Evolutionary conservation across 2,329 filamentous ascomycete species (phyloP).

Genomic region (Malbranchea zuffiana): DNA sequence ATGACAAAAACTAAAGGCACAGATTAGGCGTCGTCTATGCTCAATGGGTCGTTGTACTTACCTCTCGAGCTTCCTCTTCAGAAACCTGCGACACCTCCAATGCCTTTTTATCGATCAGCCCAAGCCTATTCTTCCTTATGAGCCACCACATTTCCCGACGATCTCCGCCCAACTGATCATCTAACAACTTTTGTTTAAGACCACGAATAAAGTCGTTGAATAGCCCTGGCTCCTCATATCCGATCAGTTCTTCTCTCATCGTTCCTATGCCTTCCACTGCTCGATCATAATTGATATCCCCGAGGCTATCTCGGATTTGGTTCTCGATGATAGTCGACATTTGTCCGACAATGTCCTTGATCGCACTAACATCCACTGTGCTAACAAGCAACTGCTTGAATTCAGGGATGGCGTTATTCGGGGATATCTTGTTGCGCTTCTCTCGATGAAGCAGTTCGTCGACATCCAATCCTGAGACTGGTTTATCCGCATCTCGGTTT

Average conservation of each 20-base stretch:
- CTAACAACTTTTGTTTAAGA: conserved; percentile 62
- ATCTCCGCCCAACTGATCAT: conserved; percentile 62
- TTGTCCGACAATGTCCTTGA: conserved; percentile 60
- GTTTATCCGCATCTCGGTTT: conserved; percentile 59
- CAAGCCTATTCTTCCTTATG: conserved; percentile 55
- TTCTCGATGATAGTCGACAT: conserved; percentile 60
- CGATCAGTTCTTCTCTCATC: conserved; percentile 65
- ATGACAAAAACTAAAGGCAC: conserved; percentile 18
- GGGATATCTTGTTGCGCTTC: conserved; percentile 44
- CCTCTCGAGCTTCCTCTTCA: conserved; percentile 58
- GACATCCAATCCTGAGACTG: conserved; percentile 80
- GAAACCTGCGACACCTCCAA: conserved; percentile 56
- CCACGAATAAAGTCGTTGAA: conserved; percentile 65
- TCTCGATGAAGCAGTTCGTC: conserved; percentile 62
- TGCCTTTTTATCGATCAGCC: conserved; percentile 57
- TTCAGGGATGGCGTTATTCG: conserved; percentile 73
- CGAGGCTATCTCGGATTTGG: conserved; percentile 62
- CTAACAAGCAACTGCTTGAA: conserved; percentile 69
- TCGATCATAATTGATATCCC: conserved; percentile 60
- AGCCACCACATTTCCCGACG: conserved; percentile 73
- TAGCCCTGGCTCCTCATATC: conserved; percentile 60
- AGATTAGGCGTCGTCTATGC: conserved; percentile 4
- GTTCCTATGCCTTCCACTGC: conserved; percentile 66
- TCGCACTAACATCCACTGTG: conserved; percentile 49
- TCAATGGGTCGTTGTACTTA: conserved; percentile 15